phyloP scores from a whole-genome alignment of 257 asterid genomes.

The Plectranthus barbatus region DNA sequence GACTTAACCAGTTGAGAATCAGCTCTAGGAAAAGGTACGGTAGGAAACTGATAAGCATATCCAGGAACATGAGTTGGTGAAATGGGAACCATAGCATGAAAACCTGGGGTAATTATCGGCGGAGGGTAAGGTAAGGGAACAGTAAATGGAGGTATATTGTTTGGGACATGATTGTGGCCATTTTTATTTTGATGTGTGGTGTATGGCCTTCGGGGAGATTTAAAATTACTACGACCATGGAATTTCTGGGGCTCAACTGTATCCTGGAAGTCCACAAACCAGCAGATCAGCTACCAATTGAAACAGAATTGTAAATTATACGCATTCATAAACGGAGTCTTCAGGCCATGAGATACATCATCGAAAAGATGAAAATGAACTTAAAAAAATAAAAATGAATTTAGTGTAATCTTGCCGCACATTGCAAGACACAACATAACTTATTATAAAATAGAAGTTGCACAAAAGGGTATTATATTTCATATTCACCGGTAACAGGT shows the following conservation, averaged over 20 bases:
- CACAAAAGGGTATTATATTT: neutral
- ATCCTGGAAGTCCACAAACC: constrained; percentile 35
- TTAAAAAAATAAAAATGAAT: neutral
- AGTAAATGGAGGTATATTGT: constrained; percentile 46
- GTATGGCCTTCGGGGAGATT: constrained; percentile 41
- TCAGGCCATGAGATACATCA: neutral
- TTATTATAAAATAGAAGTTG: neutral
- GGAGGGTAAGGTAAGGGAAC: constrained; percentile 43
- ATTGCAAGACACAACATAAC: neutral
- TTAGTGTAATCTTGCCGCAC: neutral
- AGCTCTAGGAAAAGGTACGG: constrained; percentile 36
- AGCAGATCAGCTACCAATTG: constrained; percentile 6
- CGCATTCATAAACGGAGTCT: neutral
- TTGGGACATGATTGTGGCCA: constrained; percentile 56
- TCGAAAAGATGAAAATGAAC: neutral
- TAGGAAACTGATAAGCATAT: constrained; percentile 44
- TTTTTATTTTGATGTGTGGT: constrained; percentile 43
- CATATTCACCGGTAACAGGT: neutral
- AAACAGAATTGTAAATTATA: neutral
- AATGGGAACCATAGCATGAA: constrained; percentile 53
- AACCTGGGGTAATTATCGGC: constrained; percentile 38
- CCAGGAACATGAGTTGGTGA: constrained; percentile 45
- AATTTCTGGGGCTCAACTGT: constrained; percentile 50
- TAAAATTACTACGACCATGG: constrained; percentile 47
- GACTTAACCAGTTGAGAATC: constrained; percentile 36